Base-by-base conservation (phyloP, 2,329 filamentous ascomycete genomes). In the Hymenoscyphus albidus region DNA sequence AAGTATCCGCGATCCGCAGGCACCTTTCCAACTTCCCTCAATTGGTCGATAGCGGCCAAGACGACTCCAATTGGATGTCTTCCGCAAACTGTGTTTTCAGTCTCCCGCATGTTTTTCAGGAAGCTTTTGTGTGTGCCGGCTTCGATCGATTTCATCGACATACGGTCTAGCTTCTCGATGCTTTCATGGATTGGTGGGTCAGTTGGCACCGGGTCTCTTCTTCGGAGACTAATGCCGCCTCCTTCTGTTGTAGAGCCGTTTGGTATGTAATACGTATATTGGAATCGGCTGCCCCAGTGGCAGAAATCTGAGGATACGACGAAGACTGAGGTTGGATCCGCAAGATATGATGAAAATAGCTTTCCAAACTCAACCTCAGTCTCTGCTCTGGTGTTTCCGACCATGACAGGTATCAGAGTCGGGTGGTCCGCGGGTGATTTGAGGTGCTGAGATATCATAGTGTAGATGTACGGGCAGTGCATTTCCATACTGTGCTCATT, bases 281-380 rank as follows among this genome's bases (percentile, higher is more conserved):
- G 81, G 77, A 97, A 99, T 59, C 92, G 84, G 0, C 81, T 71
- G 12, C 95, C 95, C 95, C 95, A 99, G 77, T 99, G 95, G 69
- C 94, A 97, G 76, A 99, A 99, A 76, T 99, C 95, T 0, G 93
- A 97, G 76, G 91, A 95, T 68, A 98, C 84, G 66, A 99, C 84
- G 75, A 98, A 97, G 1, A 89, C 87, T 66, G 91, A 96, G 13
- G 83, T 80, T 0, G 88, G 85, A 70, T 97, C 90, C 40, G 82
- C 81, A 6, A 99, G 79, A 75, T 95, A 96, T 0, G 90, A 88
- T 1, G 90, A 85, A 7, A 99, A 80, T n/a, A 93, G 75, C 32
- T 79, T 72, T 2, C 92, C 95, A 64, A 90, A 86, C 1, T 77
- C 79, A 59, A 85, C 84, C 77, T 98, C 94, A 2, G 88, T 85